A percentile compares a stretch with the other conserved stretches of the same genome.
phyloP scores from a whole-genome alignment of 2,329 filamentous ascomycete species.

The Verruconis gallopava region DNA sequence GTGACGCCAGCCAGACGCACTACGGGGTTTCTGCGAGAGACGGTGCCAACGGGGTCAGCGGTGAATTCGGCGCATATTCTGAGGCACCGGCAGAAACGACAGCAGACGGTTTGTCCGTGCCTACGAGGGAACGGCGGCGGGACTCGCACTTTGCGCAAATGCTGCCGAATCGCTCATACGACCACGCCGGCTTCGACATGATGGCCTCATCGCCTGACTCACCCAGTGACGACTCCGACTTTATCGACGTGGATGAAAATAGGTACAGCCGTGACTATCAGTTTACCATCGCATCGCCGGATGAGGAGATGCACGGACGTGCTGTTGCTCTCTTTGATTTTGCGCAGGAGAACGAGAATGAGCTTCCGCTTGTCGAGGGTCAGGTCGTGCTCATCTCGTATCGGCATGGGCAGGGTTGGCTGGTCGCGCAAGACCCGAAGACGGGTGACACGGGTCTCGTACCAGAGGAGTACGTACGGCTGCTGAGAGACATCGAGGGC shows the following conservation, averaged over 20 bases:
- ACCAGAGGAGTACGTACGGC: slow-evolving; percentile 87
- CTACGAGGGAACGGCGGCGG: slow-evolving; percentile 22
- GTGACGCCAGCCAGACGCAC: slow-evolving; percentile 61
- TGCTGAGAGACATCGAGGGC: slow-evolving; percentile 86
- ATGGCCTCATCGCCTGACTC: slow-evolving; percentile 13
- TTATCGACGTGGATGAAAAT: slow-evolving; percentile 48
- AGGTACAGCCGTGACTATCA: slow-evolving; percentile 86
- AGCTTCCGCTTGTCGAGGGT: slow-evolving; percentile 80
- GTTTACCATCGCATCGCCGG: slow-evolving; percentile 86
- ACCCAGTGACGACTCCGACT: slow-evolving; percentile 37
- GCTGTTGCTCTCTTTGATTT: slow-evolving; percentile 94
- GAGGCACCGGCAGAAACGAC: slow-evolving; percentile 32
- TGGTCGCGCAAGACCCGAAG: slow-evolving; percentile 90
- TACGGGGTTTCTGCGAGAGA: slow-evolving; percentile 59
- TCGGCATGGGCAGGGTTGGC: slow-evolving; percentile 89
- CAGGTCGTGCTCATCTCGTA: slow-evolving; percentile 97
- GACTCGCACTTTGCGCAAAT: slow-evolving; percentile 43
- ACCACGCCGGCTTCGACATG: slow-evolving; percentile 22
- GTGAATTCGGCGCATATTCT: slow-evolving; percentile 72
- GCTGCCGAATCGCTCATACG: slow-evolving; percentile 29
- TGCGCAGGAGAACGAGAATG: slow-evolving; percentile 88
- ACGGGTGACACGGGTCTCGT: slow-evolving; percentile 89
- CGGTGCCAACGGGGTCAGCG: slow-evolving; percentile 57
- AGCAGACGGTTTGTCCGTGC: slow-evolving; percentile 18
- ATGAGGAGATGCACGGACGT: slow-evolving; percentile 96